Percentiles rank a stretch among this genome's conserved stretches.
Conservation (phyloP, 805 yeast species). For the Priceomyces carsonii region DNA sequence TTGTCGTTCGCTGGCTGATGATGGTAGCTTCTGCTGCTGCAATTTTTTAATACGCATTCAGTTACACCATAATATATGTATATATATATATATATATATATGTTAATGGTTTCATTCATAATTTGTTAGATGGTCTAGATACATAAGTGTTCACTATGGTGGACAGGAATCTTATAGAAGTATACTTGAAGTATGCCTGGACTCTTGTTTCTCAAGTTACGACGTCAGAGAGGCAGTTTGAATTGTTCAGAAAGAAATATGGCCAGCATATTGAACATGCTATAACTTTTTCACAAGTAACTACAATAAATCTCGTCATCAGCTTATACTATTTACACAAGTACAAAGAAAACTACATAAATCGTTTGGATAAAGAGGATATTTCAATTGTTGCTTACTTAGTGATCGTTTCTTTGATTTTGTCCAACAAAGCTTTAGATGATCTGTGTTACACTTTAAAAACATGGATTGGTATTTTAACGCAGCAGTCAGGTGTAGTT, state of each 20-base stretch:
- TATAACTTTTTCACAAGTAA: conserved; percentile 21
- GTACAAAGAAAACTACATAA: conserved; percentile 14
- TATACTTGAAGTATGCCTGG: conserved; percentile 11
- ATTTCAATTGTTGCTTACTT: conserved; percentile 21
- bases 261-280: conserved; percentile 14
- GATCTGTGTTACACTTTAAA: conserved; percentile 53
- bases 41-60: too few species aligned
- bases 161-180: conserved; percentile 4
- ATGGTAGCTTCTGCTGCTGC: too few species aligned
- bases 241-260: conserved; percentile 10
- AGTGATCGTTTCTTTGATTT: conserved; percentile 24
- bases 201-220: conserved; percentile 3
- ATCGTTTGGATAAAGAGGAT: conserved; percentile 10
- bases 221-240: conserved; percentile 2
- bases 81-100: too few species aligned
- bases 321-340: conserved; percentile 25
- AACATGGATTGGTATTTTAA: conserved; percentile 44
- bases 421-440: conserved; percentile 45
- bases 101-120: not conserved
- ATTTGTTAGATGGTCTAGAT: not conserved
- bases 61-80: too few species aligned
- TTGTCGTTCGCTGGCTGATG: too few species aligned
- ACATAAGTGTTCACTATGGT: conserved; percentile 3
- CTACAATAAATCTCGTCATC: conserved; percentile 21
- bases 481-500: conserved; percentile 6